Base-by-base conservation (phyloP, 1,284 basidiomycete genomes). In the Cerrena zonata region DNA sequence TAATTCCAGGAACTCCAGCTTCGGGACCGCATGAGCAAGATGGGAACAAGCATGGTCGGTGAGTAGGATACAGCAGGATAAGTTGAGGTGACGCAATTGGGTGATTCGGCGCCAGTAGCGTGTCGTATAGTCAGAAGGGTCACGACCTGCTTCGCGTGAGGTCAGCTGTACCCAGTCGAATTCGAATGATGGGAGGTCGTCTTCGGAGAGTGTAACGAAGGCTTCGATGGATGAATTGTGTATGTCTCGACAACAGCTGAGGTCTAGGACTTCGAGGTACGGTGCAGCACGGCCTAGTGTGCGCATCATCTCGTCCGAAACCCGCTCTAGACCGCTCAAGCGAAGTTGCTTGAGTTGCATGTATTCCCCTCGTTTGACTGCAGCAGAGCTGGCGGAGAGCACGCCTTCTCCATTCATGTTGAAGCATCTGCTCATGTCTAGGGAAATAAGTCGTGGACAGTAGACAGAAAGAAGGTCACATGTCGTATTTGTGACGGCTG, bases 1-100 rank as follows among this genome's bases (percentile, higher is more conserved):
- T 51, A 95, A 65, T 69, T 97, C 93, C 34, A 96, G 71, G 48
- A 83, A 78, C 62, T 89, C 84, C n/a, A 96, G 74, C 45, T 73
- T 64, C 0, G 93, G 91, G 5, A 93, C 75, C 10, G 82, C 74
- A 61, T 83, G 68, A 4, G 87, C 82, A 22, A 97, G 72, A 59
- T 86, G 80, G 4, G 79, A 75, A 60, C 89, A 86, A 2, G 84
- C 84, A 26, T 73, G 72, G 59, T 92, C 85, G 0, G 89, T 91
- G 52, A 96, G 71, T 46, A 84, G 69, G 4, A 74, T 65, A 61
- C 91, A 94, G n/a, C 69, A 75, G 2, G 91, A 91, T 21, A 97
- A 66, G 38, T 77, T 80, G 30, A 96, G 72, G 63, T 93, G 91
- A n/a, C 81, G 76, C 42, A 96, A 76, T 30, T 72, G 68, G 1